Evolutionary conservation across 148 eudicot species (phyloP).

Genomic region (Vaccinium corymbosum): DNA sequence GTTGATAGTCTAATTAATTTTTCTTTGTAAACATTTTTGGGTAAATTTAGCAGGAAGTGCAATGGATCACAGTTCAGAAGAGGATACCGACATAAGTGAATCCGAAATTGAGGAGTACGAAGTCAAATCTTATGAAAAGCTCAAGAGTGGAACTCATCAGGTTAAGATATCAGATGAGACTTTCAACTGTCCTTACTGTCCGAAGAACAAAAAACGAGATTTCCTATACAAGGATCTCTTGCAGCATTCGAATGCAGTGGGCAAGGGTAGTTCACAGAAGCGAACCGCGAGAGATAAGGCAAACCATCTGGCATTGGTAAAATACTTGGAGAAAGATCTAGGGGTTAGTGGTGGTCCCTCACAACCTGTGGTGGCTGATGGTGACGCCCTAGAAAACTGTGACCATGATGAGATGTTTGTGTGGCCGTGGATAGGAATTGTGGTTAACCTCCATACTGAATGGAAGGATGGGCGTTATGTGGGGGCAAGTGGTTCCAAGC

Average conservation of each 20-base stretch:
- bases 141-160: slow-evolving; percentile 51
- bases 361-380: slow-evolving; percentile 29
- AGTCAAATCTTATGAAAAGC: slow-evolving; percentile 52
- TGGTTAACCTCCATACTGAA: slow-evolving; percentile 68
- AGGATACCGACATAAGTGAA: slow-evolving; percentile 73
- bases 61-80: slow-evolving; percentile 62
- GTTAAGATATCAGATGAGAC: slow-evolving; percentile 56
- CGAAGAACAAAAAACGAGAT: slow-evolving; percentile 65
- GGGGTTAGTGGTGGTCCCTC: slow-evolving; percentile 49
- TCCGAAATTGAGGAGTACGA: slow-evolving; percentile 77
- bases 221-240: slow-evolving; percentile 62
- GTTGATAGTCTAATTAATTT: not conserved
- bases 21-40: not conserved
- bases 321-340: slow-evolving; percentile 57
- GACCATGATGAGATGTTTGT: slow-evolving; percentile 84
- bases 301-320: slow-evolving; percentile 71
- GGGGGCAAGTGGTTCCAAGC: slow-evolving; percentile 85
- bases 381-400: slow-evolving; percentile 38
- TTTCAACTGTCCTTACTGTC: slow-evolving; percentile 80
- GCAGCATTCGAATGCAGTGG: slow-evolving; percentile 85
- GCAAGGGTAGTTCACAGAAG: slow-evolving; percentile 60
- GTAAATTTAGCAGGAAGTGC: slow-evolving; percentile 14
- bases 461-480: slow-evolving; percentile 68
- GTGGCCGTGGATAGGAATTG: slow-evolving; percentile 95
- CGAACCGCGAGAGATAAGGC: slow-evolving; percentile 81